These are phyloP conservation scores for Uronychia binucleata DNA, from an alignment of 73 alveolate genomes.

Conservation along the genomic window DNA sequence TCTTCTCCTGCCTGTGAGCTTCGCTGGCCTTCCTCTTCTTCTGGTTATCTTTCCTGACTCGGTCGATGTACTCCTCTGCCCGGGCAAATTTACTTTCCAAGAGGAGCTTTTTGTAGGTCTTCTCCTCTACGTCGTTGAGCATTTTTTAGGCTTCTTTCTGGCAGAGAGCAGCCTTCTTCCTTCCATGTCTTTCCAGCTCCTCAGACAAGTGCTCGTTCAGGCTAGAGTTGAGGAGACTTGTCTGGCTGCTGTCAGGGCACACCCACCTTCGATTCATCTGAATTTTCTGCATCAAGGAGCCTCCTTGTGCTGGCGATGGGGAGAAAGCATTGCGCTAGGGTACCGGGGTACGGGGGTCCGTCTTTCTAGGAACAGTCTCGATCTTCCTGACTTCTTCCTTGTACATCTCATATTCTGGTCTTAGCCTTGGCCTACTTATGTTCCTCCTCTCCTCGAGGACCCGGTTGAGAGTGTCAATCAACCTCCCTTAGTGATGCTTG, in stretches of 20 bases:
- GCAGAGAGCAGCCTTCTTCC: slow-evolving; percentile 1
- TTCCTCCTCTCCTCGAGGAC: slow-evolving; percentile 55
- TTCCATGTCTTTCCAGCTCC: background rate
- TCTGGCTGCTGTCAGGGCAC: background rate
- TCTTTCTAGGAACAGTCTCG: background rate
- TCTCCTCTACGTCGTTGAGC: slow-evolving; percentile 4
- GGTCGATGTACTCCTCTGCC: background rate
- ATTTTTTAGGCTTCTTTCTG: background rate
- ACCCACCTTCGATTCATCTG: too few relatives aligned
- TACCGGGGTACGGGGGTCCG: background rate
- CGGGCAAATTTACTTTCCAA: background rate
- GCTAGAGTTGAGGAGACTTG: background rate
- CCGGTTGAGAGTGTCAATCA: slow-evolving; percentile 56
- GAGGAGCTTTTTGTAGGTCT: background rate
- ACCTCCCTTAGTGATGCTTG: slow-evolving; percentile 45
- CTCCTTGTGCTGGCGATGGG: too few relatives aligned
- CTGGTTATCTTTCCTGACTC: background rate
- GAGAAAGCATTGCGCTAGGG: background rate
- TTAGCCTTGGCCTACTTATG: slow-evolving; percentile 17
- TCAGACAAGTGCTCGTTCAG: background rate
- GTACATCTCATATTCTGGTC: background rate
- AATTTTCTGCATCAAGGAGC: too few relatives aligned
- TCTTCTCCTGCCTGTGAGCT: background rate
- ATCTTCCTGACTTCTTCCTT: background rate
- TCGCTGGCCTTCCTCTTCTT: background rate